phyloP scores from a whole-genome alignment of 2,329 filamentous ascomycete species.

The Botrytis fabae region DNA sequence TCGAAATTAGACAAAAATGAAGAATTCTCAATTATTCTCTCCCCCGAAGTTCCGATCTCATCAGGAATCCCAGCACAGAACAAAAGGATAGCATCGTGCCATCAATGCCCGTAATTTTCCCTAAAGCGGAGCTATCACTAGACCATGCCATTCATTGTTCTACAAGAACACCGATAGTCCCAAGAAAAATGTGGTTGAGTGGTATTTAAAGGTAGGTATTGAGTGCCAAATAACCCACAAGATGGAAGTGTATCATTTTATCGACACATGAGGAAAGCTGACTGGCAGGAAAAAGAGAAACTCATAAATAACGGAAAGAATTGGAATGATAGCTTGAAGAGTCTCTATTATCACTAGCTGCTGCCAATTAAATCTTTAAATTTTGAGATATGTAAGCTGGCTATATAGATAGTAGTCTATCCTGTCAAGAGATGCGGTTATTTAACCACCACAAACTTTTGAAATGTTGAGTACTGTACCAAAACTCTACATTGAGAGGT shows the following conservation, averaged over 20 bases:
- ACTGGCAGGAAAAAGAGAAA: too few species aligned
- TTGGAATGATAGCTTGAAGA: too few species aligned
- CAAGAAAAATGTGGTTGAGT: not conserved
- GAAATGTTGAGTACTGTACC: too few species aligned
- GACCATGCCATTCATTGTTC: fast-evolving
- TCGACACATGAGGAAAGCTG: too few species aligned
- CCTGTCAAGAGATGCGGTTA: too few species aligned
- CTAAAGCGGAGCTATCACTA: not conserved
- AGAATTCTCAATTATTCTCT: not conserved
- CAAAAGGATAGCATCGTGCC: not conserved
- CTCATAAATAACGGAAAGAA: too few species aligned
- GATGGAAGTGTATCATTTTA: not conserved
- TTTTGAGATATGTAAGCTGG: too few species aligned
- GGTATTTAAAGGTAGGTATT: not conserved
- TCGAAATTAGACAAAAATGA: not conserved
- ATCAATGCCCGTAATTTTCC: not conserved
- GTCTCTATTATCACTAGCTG: too few species aligned
- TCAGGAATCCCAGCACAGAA: not conserved
- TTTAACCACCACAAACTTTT: too few species aligned
- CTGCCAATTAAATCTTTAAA: too few species aligned
- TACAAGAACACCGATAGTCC: not conserved
- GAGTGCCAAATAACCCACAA: not conserved
- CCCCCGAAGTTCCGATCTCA: not conserved
- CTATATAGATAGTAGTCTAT: too few species aligned
- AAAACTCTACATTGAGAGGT: too few species aligned